Base-by-base conservation (phyloP, 495 filamentous ascomycete species). In the Penicillium turbatum region DNA sequence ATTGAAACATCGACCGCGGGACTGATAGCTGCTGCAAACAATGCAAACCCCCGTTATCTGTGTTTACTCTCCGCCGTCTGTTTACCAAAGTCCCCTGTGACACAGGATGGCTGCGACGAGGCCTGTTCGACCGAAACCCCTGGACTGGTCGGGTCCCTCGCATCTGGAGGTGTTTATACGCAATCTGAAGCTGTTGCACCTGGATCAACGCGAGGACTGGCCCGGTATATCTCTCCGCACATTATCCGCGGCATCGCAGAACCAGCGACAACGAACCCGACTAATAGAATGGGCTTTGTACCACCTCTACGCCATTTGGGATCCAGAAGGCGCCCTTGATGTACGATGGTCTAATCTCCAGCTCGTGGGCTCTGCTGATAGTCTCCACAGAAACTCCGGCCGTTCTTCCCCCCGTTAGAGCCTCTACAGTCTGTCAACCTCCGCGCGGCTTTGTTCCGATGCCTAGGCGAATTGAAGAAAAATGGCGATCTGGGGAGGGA, bases 401-500 rank as follows among this genome's bases (percentile, higher is more conserved):
- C 90, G 0, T 95, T 92, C 76, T 95, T 90, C 66, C 91, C 91
- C 34, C 87, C 91, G 7, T 77, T 88, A 58, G 89, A 92, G 64
- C 86, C 89, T 17, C 78, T 95, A 31, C 90, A 93, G 62, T 95
- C 90, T 5, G 76, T 92, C 59, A 95, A 95, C 64, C 82, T 96
- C 11, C 88, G 91, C 54, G 84, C 88, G 17, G 90, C 90, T 19
- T 73, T 95, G n/a, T 89, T 89, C 56, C 79, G 88, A 56, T 79
- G 78, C 41, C 76, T 96, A 34, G 85, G 87, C 51, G 85, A 90
- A 29, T 74, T 88, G 44, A 95, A 95, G 78, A 95, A 90, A 70
- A 88, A 84, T 78, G 90, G 89, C 9, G 78, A 88, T 1, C 73
- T 95, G 16, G 87, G 88, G 9, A 80, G 86, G 44, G 89, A 95